A percentile compares a stretch with the other conserved stretches of the same genome.
phyloP scores from a whole-genome alignment of 2,329 filamentous ascomycete genomes.

The Diaporthe eres region DNA sequence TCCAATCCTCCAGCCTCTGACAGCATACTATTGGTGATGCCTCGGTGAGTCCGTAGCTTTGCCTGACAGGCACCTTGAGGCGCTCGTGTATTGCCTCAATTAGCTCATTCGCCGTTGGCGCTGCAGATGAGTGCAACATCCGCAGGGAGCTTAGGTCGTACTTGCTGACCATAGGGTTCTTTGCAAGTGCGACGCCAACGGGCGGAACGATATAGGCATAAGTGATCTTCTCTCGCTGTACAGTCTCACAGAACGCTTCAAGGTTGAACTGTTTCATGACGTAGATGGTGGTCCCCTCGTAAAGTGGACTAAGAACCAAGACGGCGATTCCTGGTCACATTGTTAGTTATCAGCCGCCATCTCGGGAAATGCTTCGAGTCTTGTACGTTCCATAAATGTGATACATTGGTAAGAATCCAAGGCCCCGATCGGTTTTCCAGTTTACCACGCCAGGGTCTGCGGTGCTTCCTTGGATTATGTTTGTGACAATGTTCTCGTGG shows the following conservation, averaged over 20 bases:
- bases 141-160: conserved; percentile 68
- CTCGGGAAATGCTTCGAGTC: background rate
- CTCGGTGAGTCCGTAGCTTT: conserved; percentile 93
- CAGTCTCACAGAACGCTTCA: conserved; percentile 63
- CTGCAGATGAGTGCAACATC: conserved; percentile 65
- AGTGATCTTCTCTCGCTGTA: conserved; percentile 68
- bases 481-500: conserved; percentile 64
- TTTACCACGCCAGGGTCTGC: background rate
- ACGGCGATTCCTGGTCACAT: background rate
- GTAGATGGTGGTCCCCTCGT: conserved; percentile 60
- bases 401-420: conserved; percentile 16
- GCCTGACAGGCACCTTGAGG: conserved; percentile 85
- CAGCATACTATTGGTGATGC: conserved; percentile 84
- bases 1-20: conserved; percentile 82
- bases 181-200: conserved; percentile 71
- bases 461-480: conserved; percentile 45
- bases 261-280: conserved; percentile 71
- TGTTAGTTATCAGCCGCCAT: conserved; percentile 12
- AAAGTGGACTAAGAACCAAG: background rate
- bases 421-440: background rate
- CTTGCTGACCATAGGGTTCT: conserved; percentile 64
- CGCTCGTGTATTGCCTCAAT: conserved; percentile 81
- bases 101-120: conserved; percentile 72
- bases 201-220: conserved; percentile 69
- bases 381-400: conserved; percentile 20